Evolutionary conservation across 176 grass and related monocot genomes (phyloP), one percentile per base, ranked within the genome.

Genomic region (Panicum miliaceum): DNA sequence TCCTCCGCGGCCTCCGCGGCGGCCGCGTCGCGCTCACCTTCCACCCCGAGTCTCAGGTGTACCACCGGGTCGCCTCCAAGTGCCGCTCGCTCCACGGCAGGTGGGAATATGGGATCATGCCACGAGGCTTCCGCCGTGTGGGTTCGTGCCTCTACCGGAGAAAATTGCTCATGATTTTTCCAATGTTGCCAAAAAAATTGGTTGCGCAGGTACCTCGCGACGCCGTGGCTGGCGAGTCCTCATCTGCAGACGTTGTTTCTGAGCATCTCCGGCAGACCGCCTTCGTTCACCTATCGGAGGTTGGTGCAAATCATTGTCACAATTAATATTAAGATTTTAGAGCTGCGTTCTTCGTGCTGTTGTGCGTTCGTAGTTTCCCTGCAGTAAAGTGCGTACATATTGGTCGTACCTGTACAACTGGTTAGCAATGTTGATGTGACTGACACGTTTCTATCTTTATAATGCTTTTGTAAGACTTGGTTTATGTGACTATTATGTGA

Each of bases 141-240:
- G 45, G 54, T 73, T 77, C 45, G 51, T 84, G 51, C 20, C 37
- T 69, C 48, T n/a, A 6, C 6, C 0, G 10, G 12, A 12, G 63
- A 63, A 46, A 60, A 26, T 43, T 10, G 70, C 27, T 81, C 38
- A 58, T 15, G 18, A 7, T 2, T 25, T 0, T 13, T 27, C 2
- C 9, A 22, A 16, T 77, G 10, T 64, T 18, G 76, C 8, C 2
- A 29, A 68, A 26, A 11, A 47, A 7, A 20, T 47, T 60, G 42
- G 3, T 74, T 38, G 75, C 70, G 35, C 61, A 98, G 95, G 82
- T 98, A 98, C 57, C 82, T 95, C 80, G 89, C 86, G 50, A 98
- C 92, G n/a, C 96, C 91, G 61, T 98, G 96, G 96, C 91, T 98
- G 25, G 86, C 96, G 48, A 95, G 93, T 84, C 96, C 96, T 41